Evolutionary conservation across 2,329 filamentous ascomycete genomes (phyloP), one percentile per base, ranked within the genome.

Genomic region (Cladophialophora psammophila): DNA sequence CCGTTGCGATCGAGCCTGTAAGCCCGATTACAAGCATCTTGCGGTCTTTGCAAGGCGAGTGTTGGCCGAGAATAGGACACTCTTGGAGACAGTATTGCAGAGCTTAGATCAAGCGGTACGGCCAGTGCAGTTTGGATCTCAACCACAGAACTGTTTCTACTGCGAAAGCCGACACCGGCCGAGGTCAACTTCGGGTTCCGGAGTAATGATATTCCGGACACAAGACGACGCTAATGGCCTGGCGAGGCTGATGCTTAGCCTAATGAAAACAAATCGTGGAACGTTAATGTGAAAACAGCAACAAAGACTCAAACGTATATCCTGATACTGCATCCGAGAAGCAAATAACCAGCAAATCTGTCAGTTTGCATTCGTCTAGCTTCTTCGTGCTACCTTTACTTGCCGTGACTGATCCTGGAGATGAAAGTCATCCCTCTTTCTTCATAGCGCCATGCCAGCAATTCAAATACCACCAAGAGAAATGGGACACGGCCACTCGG

Each of bases 1-100:
- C 95, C 5, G 95, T 99, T 68, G 95, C 95, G 77, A 99, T 98
- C 68, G 94, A 97, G 77, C 95, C 95, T 8, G 95, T 99, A 32
- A 99, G 88, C 65, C 95, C 95, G 74, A 99, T 93, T 75, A 99
- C 89, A 57, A 98, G 87, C 95, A 98, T 98, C 20, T 12, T 71
- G 36, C 3, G 7, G 3, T 50, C 45, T 50, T 5, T 31, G 45
- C 20, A 31, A 4, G 20, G 9, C 45, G 18, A 26, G 45, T 31
- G 20, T 50, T 50, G 26, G 18, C 13, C 45, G 5, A 50, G 45
- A 18, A 50, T 50, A 31, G 20, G 13, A 40, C 12, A 13, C 10
- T 35, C 20, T 40, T 15, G n/a, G 8, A 42, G 20, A 38, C 34
- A 55, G 34, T 34, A 36, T 20, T 35, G 31, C 31, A 36, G 15